Percentiles rank a stretch among this genome's conserved stretches.
These are phyloP conservation scores for Reutealis trisperma DNA, from an alignment of 345 rosid species.

Conservation along the genomic window DNA sequence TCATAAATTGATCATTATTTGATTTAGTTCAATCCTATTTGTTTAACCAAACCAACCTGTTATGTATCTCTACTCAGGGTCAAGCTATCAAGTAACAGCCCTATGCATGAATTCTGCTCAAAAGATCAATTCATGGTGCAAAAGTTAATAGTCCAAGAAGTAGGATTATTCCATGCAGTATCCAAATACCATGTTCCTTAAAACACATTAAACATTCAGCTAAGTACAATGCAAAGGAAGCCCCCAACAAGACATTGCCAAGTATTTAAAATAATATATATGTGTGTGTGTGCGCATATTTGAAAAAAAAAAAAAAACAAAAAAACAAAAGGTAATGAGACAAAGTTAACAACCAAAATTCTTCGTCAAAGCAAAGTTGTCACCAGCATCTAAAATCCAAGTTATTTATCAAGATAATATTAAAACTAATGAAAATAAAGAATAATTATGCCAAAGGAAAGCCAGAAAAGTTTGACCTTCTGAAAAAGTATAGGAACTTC, in stretches of 20 bases:
- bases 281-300: too few relatives aligned
- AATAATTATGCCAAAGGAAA: background rate
- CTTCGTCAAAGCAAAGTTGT: background rate
- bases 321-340: background rate
- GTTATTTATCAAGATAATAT: background rate
- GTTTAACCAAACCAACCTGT: too few relatives aligned
- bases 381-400: background rate
- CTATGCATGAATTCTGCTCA: background rate
- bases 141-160: background rate
- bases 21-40: too few relatives aligned
- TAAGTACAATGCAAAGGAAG: background rate
- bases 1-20: too few relatives aligned
- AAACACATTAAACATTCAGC: background rate
- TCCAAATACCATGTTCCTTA: background rate
- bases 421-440: constrained; percentile 6
- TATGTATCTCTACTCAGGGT: too few relatives aligned
- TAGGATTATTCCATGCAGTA: background rate
- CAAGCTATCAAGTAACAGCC: too few relatives aligned
- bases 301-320: too few relatives aligned
- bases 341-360: background rate
- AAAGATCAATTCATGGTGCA: background rate
- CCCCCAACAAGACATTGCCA: background rate
- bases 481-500: constrained; percentile 73
- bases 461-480: constrained; percentile 54
- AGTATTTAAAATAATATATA: background rate